These are phyloP conservation scores for Neurospora sp. DNA, from an alignment of 2,329 filamentous ascomycete species.

Conservation along the genomic window DNA sequence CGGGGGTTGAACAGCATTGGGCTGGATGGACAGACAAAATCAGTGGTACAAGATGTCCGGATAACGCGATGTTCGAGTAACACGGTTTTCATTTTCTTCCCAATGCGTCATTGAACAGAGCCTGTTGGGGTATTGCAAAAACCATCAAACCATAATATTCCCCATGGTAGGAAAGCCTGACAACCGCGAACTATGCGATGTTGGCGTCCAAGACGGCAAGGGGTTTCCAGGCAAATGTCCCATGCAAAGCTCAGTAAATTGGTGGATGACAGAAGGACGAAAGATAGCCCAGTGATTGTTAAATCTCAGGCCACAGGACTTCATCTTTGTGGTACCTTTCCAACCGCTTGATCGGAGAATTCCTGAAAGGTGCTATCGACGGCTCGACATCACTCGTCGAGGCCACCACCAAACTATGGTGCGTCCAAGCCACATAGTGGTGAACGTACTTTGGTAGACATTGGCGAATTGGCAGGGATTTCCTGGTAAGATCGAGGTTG, in stretches of 20 bases:
- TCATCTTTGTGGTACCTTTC: neutral
- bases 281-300: neutral
- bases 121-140: neutral
- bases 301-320: neutral
- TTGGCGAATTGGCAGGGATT: neutral
- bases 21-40: neutral
- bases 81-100: neutral
- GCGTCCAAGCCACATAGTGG: neutral
- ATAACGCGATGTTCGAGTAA: neutral
- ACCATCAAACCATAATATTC: neutral
- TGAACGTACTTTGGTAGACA: neutral
- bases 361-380: neutral
- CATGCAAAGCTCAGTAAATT: neutral
- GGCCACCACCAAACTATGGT: neutral
- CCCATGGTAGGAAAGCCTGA: neutral
- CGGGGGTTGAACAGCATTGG: neutral
- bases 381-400: neutral
- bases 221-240: neutral
- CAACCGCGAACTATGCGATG: neutral
- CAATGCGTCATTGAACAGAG: neutral
- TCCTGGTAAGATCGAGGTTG: neutral
- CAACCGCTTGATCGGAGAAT: neutral
- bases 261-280: neutral
- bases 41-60: neutral
- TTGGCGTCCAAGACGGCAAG: neutral